Conservation (phyloP, 2,329 filamentous ascomycete genomes). For the Zasmidium citrigriseum region DNA sequence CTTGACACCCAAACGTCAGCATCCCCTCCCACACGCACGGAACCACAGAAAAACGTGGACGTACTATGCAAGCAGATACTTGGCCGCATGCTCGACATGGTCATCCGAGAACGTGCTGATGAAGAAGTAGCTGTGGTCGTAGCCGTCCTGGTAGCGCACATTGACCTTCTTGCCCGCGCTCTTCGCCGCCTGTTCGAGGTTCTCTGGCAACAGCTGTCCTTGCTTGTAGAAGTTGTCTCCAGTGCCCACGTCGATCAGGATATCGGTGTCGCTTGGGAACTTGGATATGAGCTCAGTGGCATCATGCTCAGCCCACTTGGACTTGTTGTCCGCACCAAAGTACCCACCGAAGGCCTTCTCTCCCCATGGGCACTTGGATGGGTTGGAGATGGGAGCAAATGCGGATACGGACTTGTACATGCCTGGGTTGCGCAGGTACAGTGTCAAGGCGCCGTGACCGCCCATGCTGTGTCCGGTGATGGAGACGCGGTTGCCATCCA, state of each 20-base stretch:
- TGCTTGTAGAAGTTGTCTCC: slow-evolving; percentile 97
- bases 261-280: slow-evolving; percentile 72
- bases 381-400: slow-evolving; percentile 27
- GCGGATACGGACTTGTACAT: slow-evolving; percentile 61
- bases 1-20: slow-evolving; percentile 8
- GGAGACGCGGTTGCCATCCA: slow-evolving; percentile 72
- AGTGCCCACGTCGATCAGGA: slow-evolving; percentile 89
- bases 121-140: slow-evolving; percentile 98
- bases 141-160: slow-evolving; percentile 83
- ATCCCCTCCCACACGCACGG: slow-evolving; percentile 2
- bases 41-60: background rate
- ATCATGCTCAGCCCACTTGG: slow-evolving; percentile 85
- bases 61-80: slow-evolving; percentile 60
- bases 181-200: slow-evolving; percentile 78
- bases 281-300: slow-evolving; percentile 83
- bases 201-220: slow-evolving; percentile 89
- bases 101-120: slow-evolving; percentile 89
- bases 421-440: slow-evolving; percentile 89
- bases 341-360: slow-evolving; percentile 94
- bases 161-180: slow-evolving; percentile 72
- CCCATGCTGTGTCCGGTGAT: slow-evolving; percentile 98
- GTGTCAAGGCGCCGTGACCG: slow-evolving; percentile 88
- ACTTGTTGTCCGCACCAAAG: slow-evolving; percentile 71
- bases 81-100: slow-evolving; percentile 88
- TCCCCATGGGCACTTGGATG: slow-evolving; percentile 79